phyloP scores from a whole-genome alignment of 345 rosid species.

The Abelmoschus esculentus region DNA sequence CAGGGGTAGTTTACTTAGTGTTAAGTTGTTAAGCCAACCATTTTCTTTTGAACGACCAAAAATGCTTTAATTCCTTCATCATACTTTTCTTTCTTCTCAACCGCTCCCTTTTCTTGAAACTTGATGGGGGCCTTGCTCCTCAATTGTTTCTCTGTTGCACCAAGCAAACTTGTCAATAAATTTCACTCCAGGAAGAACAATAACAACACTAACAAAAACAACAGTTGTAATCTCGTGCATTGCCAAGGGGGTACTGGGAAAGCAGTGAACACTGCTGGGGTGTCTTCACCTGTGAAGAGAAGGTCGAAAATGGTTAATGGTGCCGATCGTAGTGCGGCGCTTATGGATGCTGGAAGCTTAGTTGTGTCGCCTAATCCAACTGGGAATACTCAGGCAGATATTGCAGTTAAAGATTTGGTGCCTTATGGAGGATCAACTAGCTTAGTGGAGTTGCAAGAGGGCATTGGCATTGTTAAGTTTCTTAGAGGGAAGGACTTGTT shows the following conservation, averaged over 20 bases:
- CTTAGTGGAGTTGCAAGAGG: conserved; percentile 52
- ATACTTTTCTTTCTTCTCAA: conserved; percentile 20
- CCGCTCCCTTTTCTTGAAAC: conserved; percentile 25
- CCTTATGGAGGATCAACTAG: conserved; percentile 38
- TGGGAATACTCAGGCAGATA: conserved; percentile 23
- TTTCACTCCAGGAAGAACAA: background rate
- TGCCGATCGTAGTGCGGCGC: conserved; percentile 30
- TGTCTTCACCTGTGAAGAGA: conserved; percentile 47
- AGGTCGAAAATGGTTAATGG: conserved; percentile 31
- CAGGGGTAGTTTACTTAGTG: conserved; percentile 45
- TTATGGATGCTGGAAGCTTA: conserved; percentile 52
- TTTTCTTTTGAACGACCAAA: conserved; percentile 29
- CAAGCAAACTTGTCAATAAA: conserved; percentile 17
- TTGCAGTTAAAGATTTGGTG: conserved; percentile 45
- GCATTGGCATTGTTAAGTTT: conserved; percentile 81
- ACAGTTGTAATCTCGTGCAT: conserved; percentile 17
- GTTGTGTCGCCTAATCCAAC: conserved; percentile 40
- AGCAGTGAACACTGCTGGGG: conserved; percentile 25
- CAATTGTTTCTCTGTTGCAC: conserved; percentile 34
- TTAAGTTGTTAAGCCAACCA: conserved; percentile 34
- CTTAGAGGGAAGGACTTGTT: conserved; percentile 65
- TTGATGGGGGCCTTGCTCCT: conserved; percentile 73
- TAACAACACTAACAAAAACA: conserved; percentile 12
- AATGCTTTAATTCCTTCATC: conserved; percentile 18
- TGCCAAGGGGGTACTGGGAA: conserved; percentile 49